A percentile compares a stretch with the other conserved stretches of the same genome.
Conservation (phyloP, 305 asterid species). For the Caryopteris hybrid region DNA sequence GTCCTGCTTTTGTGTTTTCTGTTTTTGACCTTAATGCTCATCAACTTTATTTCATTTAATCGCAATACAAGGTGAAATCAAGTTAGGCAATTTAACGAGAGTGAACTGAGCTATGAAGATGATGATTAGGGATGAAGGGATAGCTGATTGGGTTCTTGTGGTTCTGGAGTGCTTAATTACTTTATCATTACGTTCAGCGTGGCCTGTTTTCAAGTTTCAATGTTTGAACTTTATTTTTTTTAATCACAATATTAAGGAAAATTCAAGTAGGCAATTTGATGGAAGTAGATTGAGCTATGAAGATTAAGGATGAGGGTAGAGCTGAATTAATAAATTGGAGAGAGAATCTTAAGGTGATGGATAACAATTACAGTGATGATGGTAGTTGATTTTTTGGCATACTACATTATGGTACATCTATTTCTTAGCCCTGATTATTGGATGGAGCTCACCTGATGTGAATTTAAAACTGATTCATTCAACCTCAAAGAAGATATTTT, state of each 20-base stretch:
- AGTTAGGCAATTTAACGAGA: background rate
- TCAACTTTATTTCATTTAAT: background rate
- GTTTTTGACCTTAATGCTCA: background rate
- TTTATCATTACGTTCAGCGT: background rate
- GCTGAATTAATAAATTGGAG: background rate
- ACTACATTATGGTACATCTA: background rate
- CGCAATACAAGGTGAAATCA: background rate
- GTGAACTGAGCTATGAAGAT: background rate
- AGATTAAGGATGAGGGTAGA: background rate
- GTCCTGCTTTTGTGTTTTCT: background rate
- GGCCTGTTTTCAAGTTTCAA: background rate
- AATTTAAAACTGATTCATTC: background rate
- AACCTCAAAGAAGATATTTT: background rate
- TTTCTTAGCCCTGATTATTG: background rate
- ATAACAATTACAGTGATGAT: background rate
- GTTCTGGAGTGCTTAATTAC: background rate
- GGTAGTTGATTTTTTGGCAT: no score
- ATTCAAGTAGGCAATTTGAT: background rate
- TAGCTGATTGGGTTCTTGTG: background rate
- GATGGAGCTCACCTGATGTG: background rate
- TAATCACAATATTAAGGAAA: background rate
- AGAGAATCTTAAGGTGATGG: background rate
- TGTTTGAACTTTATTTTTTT: background rate
- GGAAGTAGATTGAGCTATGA: background rate
- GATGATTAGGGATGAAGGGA: background rate